Conservation (phyloP, 176 grass and related monocot genomes). For the Oryza coarctata region DNA sequence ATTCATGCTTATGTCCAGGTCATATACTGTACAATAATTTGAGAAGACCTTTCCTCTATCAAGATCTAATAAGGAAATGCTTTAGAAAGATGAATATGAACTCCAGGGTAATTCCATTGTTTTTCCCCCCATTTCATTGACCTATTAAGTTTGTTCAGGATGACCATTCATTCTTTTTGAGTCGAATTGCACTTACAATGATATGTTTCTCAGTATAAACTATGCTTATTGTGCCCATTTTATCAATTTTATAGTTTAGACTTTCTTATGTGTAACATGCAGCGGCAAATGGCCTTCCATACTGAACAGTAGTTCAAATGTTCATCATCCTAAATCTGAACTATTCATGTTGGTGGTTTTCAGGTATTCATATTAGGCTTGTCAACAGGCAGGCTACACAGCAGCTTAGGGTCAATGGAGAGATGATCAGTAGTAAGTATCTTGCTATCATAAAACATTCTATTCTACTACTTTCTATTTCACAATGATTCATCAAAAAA, state of each 20-base stretch:
- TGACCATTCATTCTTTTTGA: neutral
- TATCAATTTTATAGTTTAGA: slow-evolving; percentile 3
- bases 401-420: slow-evolving; percentile 66
- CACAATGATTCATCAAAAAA: neutral
- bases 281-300: neutral
- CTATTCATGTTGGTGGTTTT: slow-evolving; percentile 21
- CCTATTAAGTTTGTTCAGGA: neutral
- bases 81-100: slow-evolving; percentile 56
- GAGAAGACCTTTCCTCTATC: slow-evolving; percentile 67
- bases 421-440: slow-evolving; percentile 74
- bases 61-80: slow-evolving; percentile 61
- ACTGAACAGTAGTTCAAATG: neutral
- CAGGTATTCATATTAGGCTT: slow-evolving; percentile 66
- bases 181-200: neutral
- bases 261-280: too few relatives aligned
- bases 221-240: neutral
- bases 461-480: slow-evolving; percentile 17
- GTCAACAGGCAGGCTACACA: slow-evolving; percentile 47
- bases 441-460: slow-evolving; percentile 29
- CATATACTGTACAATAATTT: slow-evolving; percentile 44
- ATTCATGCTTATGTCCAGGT: slow-evolving; percentile 56
- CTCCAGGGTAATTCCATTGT: slow-evolving; percentile 60
- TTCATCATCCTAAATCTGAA: slow-evolving; percentile 23
- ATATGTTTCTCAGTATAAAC: neutral
- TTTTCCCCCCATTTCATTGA: slow-evolving; percentile 12